Percentiles rank a stretch among this genome's conserved stretches.
Evolutionary conservation across 2,329 filamentous ascomycete species (phyloP).

Genomic region (Talaromyces funiculosus): DNA sequence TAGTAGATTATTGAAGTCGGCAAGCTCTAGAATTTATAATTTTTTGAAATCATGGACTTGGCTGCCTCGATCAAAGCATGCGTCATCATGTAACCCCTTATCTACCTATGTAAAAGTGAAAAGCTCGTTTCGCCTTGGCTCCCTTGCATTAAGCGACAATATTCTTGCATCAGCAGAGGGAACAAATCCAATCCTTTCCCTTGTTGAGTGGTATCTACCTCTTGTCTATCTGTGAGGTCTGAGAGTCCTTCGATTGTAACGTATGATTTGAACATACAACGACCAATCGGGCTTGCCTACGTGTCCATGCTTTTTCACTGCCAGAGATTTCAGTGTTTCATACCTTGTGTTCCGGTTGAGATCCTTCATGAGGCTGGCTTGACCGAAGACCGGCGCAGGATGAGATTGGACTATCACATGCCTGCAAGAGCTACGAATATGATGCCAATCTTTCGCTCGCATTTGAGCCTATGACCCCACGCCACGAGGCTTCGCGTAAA

Average conservation of each 20-base stretch:
- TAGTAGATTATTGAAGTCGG: background rate
- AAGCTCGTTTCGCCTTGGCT: background rate
- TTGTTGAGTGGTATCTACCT: too few species aligned
- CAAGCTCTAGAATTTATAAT: background rate
- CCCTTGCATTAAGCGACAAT: background rate
- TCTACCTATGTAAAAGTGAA: background rate
- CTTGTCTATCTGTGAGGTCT: too few species aligned
- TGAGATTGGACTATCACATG: slow-evolving; percentile 6
- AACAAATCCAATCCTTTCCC: background rate
- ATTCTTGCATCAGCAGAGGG: background rate
- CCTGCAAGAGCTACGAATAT: background rate
- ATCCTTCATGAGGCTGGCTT: background rate
- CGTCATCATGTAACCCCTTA: background rate
- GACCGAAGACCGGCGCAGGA: background rate
- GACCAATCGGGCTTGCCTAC: background rate
- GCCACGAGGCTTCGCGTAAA: background rate
- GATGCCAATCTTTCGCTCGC: background rate
- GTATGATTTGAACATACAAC: background rate
- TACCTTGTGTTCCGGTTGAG: background rate
- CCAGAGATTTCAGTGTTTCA: background rate
- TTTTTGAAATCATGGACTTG: background rate
- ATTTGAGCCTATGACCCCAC: background rate
- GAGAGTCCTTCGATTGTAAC: background rate
- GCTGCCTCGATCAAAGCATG: background rate
- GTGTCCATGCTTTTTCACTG: slow-evolving; percentile 1